Percentiles rank a stretch among this genome's conserved stretches.
These are phyloP conservation scores for Talaromyces sp. DNA, from an alignment of 2,329 filamentous ascomycete genomes.

Conservation along the genomic window DNA sequence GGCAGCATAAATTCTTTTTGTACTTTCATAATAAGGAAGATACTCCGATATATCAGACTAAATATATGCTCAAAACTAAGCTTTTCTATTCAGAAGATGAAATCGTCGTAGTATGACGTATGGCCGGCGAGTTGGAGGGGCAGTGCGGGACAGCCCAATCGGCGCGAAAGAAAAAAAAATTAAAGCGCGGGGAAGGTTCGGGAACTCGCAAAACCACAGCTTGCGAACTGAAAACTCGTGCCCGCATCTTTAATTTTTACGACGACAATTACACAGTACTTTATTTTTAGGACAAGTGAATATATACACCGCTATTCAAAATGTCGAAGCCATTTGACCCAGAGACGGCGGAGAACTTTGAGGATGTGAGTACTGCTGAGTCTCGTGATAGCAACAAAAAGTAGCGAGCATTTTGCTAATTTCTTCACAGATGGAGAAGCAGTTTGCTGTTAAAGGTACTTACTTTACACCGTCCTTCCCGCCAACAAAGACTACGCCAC, in stretches of 20 bases:
- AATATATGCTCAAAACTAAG: background rate
- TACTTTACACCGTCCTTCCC: slow-evolving; percentile 27
- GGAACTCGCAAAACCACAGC: background rate
- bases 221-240: background rate
- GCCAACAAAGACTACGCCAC: background rate
- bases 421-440: slow-evolving; percentile 79
- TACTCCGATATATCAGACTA: background rate
- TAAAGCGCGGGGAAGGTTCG: background rate
- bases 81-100: background rate
- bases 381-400: background rate
- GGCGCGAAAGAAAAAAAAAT: background rate
- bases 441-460: slow-evolving; percentile 87
- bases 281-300: background rate
- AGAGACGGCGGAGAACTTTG: slow-evolving; percentile 63
- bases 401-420: slow-evolving; percentile 15
- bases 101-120: background rate
- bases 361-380: slow-evolving; percentile 54
- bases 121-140: background rate
- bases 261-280: background rate
- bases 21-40: background rate
- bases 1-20: background rate
- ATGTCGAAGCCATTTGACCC: slow-evolving; percentile 46
- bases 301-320: background rate
- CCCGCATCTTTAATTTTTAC: background rate
- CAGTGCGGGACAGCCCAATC: background rate